These are phyloP conservation scores for Pseudogymnoascus sp. DNA, from an alignment of 2,329 filamentous ascomycete species.

Conservation along the genomic window DNA sequence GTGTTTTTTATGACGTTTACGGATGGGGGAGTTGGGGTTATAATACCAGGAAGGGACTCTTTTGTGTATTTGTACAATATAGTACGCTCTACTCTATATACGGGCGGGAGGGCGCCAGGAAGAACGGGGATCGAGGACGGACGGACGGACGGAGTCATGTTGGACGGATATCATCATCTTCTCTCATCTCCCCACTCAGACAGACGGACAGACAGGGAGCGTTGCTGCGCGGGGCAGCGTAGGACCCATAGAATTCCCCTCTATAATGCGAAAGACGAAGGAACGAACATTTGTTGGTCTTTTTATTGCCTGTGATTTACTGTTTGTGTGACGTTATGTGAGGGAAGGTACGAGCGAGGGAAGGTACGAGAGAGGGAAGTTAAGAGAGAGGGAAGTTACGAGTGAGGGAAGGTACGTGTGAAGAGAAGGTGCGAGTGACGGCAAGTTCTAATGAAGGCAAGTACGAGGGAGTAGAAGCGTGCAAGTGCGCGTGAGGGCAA, in stretches of 20 bases:
- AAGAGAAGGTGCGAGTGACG: not conserved
- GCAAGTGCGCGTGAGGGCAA: not conserved
- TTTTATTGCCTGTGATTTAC: not conserved
- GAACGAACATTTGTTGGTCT: not conserved
- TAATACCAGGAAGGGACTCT: slow-evolving; percentile 1
- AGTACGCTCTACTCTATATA: slow-evolving; percentile 4
- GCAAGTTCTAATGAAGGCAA: not conserved
- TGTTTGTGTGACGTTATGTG: not conserved
- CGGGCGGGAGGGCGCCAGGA: not conserved
- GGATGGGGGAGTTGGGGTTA: not conserved
- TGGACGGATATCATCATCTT: not conserved
- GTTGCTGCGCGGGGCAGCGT: not conserved
- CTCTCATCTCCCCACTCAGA: not conserved
- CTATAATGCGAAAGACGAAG: not conserved
- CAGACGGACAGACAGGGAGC: not conserved
- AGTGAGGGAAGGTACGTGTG: not conserved
- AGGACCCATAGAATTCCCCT: slow-evolving; percentile 1
- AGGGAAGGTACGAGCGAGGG: not conserved
- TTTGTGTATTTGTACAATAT: slow-evolving; percentile 1
- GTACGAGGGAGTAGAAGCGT: not conserved
- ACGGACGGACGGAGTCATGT: not conserved
- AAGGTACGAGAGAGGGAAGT: not conserved
- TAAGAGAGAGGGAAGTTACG: not conserved
- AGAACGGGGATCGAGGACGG: not conserved
- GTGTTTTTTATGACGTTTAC: not conserved